Percentiles rank a stretch among this genome's conserved stretches.
These are phyloP conservation scores for Volvox carteri DNA, from an alignment of 163 green algal genomes.

Conservation along the genomic window DNA sequence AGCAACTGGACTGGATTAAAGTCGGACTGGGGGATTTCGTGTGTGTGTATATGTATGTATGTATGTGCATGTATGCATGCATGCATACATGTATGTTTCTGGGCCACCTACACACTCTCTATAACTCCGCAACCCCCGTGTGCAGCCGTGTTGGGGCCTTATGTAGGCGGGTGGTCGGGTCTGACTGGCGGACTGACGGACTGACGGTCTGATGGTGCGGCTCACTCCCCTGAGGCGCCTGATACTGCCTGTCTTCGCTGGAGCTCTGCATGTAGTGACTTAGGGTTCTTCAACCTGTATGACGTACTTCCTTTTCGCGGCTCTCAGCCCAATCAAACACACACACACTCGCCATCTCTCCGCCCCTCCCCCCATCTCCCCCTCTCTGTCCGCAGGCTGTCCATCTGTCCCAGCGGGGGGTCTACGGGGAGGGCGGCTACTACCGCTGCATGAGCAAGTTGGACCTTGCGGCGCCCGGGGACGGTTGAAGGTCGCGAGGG, in stretches of 20 bases:
- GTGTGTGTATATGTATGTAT: background rate
- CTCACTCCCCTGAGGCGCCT: too few species aligned
- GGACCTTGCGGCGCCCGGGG: background rate
- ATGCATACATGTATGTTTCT: background rate
- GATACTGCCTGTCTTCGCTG: background rate
- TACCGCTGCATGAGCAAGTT: conserved; percentile 33
- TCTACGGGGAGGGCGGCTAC: conserved; percentile 55
- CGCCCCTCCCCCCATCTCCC: background rate
- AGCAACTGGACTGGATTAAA: background rate
- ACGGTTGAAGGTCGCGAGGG: too few species aligned
- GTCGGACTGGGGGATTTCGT: background rate
- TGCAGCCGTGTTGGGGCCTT: too few species aligned
- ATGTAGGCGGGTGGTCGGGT: too few species aligned
- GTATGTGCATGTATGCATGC: background rate
- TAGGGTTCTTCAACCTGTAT: background rate
- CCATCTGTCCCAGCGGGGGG: conserved; percentile 57
- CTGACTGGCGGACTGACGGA: too few species aligned
- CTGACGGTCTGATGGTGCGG: too few species aligned
- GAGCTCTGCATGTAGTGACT: background rate
- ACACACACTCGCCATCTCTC: background rate
- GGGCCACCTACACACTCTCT: too few species aligned
- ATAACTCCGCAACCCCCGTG: too few species aligned
- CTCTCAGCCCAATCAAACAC: background rate
- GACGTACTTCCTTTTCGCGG: background rate
- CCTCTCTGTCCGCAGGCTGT: conserved; percentile 48